Percentiles rank a stretch among this genome's conserved stretches.
phyloP scores from a whole-genome alignment of 2,329 filamentous ascomycete species.

The Niveomyces coronatus region DNA sequence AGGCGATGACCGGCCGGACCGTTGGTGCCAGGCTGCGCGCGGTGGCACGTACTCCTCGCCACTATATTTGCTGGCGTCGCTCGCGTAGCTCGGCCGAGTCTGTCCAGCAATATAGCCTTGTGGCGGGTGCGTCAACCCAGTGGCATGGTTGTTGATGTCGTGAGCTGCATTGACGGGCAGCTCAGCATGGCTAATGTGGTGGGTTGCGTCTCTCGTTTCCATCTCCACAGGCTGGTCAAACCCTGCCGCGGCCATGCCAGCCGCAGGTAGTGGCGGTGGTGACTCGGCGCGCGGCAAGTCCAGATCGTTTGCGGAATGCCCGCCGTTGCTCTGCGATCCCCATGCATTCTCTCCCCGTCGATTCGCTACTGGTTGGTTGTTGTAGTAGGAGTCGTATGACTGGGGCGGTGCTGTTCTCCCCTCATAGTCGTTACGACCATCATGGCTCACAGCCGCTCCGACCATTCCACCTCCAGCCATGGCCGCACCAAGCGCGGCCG shows the following conservation, averaged over 20 bases:
- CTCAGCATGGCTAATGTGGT: conserved; percentile 29
- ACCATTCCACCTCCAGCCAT: conserved; percentile 12
- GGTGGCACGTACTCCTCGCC: conserved; percentile 61
- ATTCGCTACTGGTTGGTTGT: conserved; percentile 28
- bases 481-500: conserved; percentile 4
- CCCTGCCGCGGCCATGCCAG: conserved; percentile 29
- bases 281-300: conserved; percentile 53
- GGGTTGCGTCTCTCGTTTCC: conserved; percentile 51
- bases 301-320: conserved; percentile 28
- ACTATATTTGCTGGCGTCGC: conserved; percentile 63
- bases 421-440: conserved; percentile 23
- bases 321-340: conserved; percentile 19
- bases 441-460: conserved; percentile 13
- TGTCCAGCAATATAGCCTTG: conserved; percentile 34
- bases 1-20: conserved; percentile 33
- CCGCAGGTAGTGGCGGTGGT: conserved; percentile 48
- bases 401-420: conserved; percentile 25
- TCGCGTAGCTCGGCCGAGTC: conserved; percentile 42
- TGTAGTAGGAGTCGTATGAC: conserved; percentile 29
- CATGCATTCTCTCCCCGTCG: conserved; percentile 18
- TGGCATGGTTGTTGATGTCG: conserved; percentile 62
- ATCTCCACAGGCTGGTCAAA: conserved; percentile 65
- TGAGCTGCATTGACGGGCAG: conserved; percentile 28
- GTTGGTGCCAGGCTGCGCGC: conserved; percentile 45
- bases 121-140: conserved; percentile 63